Base-by-base conservation (phyloP, 345 rosid genomes). In the Dipteronia sinensis region DNA sequence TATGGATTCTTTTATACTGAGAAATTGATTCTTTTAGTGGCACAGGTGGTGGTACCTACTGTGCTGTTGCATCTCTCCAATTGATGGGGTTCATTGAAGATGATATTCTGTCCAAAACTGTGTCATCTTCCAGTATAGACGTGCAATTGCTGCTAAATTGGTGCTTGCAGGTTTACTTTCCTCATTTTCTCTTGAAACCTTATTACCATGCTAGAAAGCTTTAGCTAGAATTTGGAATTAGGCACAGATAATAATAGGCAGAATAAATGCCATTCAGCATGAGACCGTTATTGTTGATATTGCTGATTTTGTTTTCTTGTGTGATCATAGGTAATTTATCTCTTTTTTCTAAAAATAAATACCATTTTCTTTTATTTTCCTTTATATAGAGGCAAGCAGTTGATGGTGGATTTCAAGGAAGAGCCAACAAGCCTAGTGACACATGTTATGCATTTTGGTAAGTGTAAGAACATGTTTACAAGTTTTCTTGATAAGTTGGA, bases 381-480 rank as follows among this genome's bases (percentile, higher is more conserved):
- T 61, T 23, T 47, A 17, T 80, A 17, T 81, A 96, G 99, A 91
- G 97, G 87, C 99, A 94, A 82, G 89, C 85, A 38, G 76, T 71
- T 81, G 95, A 92, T 83, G 97, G 97, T 78, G 99, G 99, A 72
- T 90, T 92, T 83, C 97, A 94, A 83, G 99, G 99, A 56, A 88
- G 98, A 89, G 75, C 89, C 63, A 96, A 90, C 86, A 94, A 96
- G 79, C 80, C 84, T 47, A 96, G 97, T 78, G 99, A 94, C 84
- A 92, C 99, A 66, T 96, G 99, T 82, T 96, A 94, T 82, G 98
- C 99, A 64, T 96, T 92, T 85, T 96, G 99, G 99, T 92, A 77
- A 79, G 87, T 69, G 29, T 75, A 76, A 79, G 34, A 38, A 47
- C 61, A 20, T 59, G 46, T 20, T 47, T 31, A 38, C 53, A 68